These are phyloP conservation scores for Suillus subalutaceus DNA, from an alignment of 768 basidiomycete species.

Conservation along the genomic window DNA sequence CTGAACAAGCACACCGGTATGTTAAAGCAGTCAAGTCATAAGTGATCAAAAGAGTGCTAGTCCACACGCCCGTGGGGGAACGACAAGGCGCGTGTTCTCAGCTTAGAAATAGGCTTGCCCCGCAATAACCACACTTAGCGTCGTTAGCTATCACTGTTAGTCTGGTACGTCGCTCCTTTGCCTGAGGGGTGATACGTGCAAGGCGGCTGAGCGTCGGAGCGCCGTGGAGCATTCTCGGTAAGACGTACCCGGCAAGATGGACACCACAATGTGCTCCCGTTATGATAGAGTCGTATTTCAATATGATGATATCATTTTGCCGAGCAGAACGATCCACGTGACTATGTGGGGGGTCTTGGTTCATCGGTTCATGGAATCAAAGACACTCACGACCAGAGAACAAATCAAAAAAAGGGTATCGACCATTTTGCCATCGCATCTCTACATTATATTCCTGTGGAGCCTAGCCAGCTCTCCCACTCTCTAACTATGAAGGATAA, in stretches of 20 bases:
- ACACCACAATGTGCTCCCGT: neutral
- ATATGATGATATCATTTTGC: neutral
- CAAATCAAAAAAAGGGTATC: neutral
- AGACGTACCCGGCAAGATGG: too few relatives aligned
- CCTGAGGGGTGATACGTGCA: neutral
- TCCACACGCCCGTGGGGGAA: neutral
- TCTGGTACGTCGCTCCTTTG: neutral
- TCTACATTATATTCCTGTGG: conserved; percentile 10
- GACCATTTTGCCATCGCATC: neutral
- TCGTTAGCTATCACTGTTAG: neutral
- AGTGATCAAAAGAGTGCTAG: neutral
- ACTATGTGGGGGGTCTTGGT: neutral
- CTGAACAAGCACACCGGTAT: neutral
- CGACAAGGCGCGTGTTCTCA: neutral
- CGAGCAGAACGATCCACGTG: neutral
- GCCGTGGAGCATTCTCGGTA: neutral
- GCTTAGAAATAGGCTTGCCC: neutral
- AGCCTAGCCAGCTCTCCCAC: conserved; percentile 35
- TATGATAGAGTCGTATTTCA: neutral
- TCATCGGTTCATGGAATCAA: neutral
- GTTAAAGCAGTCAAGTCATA: neutral
- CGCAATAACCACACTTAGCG: neutral
- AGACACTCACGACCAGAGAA: neutral
- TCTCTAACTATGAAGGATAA: conserved; percentile 19
- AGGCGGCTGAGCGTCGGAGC: neutral